Base-by-base conservation (phyloP, 1,284 basidiomycete genomes). In the Lentinula novae-zelandiae region DNA sequence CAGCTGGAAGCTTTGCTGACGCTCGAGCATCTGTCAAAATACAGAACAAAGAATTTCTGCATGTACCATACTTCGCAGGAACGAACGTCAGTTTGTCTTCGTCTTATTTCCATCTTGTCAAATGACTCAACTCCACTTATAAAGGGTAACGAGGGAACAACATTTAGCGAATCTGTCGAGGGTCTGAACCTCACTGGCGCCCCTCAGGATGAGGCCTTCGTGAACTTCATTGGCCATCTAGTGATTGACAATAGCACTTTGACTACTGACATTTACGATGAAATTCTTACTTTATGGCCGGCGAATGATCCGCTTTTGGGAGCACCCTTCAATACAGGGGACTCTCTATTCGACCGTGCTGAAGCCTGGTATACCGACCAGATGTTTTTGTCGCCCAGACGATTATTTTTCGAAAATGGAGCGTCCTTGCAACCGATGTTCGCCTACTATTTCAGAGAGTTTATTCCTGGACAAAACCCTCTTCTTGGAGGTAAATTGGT, bases 341-440 rank as follows among this genome's bases (percentile, higher is more conserved):
- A 86, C 66, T 80, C 79, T 6, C 70, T 86, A 13, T 86, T 82
- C 57, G 84, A 86, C 64, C 71, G 84, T 57, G 80, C 76, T 0
- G 77, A 72, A 54, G 73, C 82, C 1, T 86, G 80, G 78, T 86
- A 85, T 65, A 81, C 79, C 0, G 82, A 82, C 62, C 73, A 77
- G 57, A 84, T 84, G 81, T 86, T 77, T 67, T 71, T 85, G 22
- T 72, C 78, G 0, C 73, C 81, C 0, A 69, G 82, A 40, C 72
- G 83, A 48, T 71, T 78, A 46, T 79, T 85, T 54, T 82, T 82
- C 62, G 69, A 79, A 36, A 73, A 78, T 40, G 82, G 77, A 0
- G 75, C 82, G 0, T 62, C 73, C 0, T 65, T 73, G n/a, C 82
- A 83, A 62, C 77, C 78, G 0, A 75, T 80, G 64, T 86, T 78